A percentile compares a stretch with the other conserved stretches of the same genome.
phyloP scores from a whole-genome alignment of 176 grass and related monocot genomes.

The Alopecurus myosuroides region DNA sequence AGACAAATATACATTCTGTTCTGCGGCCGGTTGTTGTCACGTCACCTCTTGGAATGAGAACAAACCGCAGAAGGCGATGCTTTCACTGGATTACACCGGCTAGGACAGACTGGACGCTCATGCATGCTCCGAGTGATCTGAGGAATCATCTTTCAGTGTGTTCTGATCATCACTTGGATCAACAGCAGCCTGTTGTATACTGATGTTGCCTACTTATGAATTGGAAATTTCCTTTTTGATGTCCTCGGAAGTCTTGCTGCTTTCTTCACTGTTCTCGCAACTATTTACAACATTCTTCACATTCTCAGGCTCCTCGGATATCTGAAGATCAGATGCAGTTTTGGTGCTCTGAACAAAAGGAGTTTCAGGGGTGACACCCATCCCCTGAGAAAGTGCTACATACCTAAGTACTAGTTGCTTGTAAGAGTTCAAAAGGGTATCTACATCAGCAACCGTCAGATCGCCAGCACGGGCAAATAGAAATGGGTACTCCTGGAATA shows the following conservation, averaged over 20 bases:
- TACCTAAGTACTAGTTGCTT: constrained; percentile 78
- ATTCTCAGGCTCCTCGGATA: constrained; percentile 34
- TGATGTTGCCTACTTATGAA: constrained; percentile 26
- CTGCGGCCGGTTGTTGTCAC: not conserved
- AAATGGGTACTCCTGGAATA: constrained; percentile 74
- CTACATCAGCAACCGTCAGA: constrained; percentile 86
- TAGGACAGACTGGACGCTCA: not conserved
- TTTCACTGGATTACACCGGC: not conserved
- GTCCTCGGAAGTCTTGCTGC: constrained; percentile 16
- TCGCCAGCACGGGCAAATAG: constrained; percentile 82
- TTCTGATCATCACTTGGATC: constrained; percentile 26
- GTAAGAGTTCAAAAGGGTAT: constrained; percentile 83
- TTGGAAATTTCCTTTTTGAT: constrained; percentile 18
- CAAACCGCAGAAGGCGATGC: not conserved
- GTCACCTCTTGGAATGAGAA: not conserved
- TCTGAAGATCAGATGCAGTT: constrained; percentile 25
- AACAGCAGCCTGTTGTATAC: not conserved
- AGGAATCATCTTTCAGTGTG: constrained; percentile 9
- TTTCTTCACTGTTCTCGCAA: constrained; percentile 16
- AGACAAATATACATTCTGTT: not conserved
- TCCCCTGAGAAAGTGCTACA: constrained; percentile 71
- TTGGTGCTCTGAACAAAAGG: constrained; percentile 10
- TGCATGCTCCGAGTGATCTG: constrained; percentile 10
- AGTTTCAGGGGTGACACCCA: constrained; percentile 39
- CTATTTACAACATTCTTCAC: constrained; percentile 16